Base-by-base conservation (phyloP, 1,139 yeast genomes). In the Geotrichum reessii region DNA sequence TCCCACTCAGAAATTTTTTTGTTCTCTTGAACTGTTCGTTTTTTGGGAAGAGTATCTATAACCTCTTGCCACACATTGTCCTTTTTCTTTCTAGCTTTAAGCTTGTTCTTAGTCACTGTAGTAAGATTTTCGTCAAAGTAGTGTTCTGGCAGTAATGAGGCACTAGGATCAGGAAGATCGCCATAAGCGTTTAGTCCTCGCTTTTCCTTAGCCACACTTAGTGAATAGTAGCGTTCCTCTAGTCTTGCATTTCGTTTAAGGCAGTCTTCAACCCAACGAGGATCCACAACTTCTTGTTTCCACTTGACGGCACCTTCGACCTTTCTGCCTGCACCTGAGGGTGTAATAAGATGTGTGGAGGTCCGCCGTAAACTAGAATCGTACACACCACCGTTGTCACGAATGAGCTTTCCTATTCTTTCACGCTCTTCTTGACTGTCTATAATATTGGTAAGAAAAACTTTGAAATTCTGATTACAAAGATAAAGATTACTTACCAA, bases 241-340 rank as follows among this genome's bases (percentile, higher is more conserved):
- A 89, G 69, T 1, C 82, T 76, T 0, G 89, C 90, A 3, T 81
- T 82, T 62, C 96, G 74, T 51, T 76, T 74, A 3, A 82, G 69
- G 52, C 88, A 82, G 68, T 88, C 89, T 22, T 79, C 66, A 2
- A 91, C 71, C 95, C 95, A 91, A 56, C 81, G 73, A 0, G 95
- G 93, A 68, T 87, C 91, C 2, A 89, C 81, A 0, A 84, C 79
- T 0, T 88, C 86, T 2, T 84, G 80, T 5, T 76, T 76, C 92
- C 93, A 86, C 66, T 83, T 84, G 7, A 76, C 60, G 0, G 93
- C 91, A 69, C 81, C 84, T 31, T 74, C 75, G 66, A 78, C 86
- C 62, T 95, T 76, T 60, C 79, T 80, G 0, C 96, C 96, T 3
- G 84, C 78, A 0, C 85, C 76, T 5, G 56, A 59, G 1, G 69